Percentiles rank a stretch among this genome's conserved stretches.
Conservation (phyloP, 164 flowering plant genomes). For the Taxillus chinensis region DNA sequence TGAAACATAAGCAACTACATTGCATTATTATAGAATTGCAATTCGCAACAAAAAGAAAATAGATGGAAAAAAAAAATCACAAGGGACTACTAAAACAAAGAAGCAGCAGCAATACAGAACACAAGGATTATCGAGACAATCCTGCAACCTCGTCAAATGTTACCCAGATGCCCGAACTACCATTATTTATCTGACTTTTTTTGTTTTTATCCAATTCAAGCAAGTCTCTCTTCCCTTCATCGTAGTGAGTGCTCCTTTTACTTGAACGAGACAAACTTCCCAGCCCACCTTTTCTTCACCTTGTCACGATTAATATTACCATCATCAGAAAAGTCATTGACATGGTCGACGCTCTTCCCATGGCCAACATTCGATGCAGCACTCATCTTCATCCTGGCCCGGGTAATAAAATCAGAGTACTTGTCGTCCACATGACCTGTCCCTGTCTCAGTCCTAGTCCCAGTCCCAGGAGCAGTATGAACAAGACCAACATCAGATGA, state of each 20-base stretch:
- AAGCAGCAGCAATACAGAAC: no score
- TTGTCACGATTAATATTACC: slow-evolving; percentile 24
- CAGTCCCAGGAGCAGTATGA: neutral
- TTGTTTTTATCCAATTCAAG: neutral
- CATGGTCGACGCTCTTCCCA: slow-evolving; percentile 3
- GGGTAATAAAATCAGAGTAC: neutral
- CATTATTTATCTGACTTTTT: neutral
- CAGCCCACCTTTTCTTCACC: slow-evolving; percentile 10
- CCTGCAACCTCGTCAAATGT: neutral
- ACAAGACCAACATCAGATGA: neutral
- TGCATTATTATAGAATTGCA: no score
- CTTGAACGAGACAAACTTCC: slow-evolving; percentile 15
- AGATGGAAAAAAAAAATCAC: no score
- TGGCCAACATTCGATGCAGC: neutral
- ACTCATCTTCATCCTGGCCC: neutral
- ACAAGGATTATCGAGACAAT: neutral
- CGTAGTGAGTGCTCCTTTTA: neutral
- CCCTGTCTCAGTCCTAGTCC: neutral
- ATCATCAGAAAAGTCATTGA: slow-evolving; percentile 19
- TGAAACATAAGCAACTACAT: no score
- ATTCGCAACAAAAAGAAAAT: no score
- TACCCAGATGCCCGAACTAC: neutral
- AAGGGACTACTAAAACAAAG: no score
- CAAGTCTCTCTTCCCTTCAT: neutral
- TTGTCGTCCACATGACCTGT: neutral